Conservation (phyloP, 192 early-diverging fungal genomes). For the Gamsiella multidivaricata region DNA sequence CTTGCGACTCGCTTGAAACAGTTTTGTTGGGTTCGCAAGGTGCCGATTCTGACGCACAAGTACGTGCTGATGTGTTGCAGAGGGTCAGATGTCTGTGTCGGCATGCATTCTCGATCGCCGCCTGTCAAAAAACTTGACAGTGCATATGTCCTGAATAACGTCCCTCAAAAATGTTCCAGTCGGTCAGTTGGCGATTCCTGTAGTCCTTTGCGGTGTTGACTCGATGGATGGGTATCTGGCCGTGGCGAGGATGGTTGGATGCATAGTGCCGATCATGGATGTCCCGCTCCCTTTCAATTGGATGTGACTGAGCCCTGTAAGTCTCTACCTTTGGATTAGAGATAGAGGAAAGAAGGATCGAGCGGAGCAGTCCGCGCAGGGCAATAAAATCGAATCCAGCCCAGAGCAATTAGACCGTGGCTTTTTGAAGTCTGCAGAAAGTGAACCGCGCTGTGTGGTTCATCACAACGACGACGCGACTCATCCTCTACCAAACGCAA, state of each 20-base stretch:
- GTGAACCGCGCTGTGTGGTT: too few relatives aligned
- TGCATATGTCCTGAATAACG: too few relatives aligned
- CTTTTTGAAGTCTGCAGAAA: too few relatives aligned
- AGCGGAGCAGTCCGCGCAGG: neutral
- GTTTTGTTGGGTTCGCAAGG: too few relatives aligned
- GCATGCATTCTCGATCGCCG: neutral
- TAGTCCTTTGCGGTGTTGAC: neutral
- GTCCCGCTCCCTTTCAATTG: neutral
- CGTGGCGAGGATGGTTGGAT: constrained; percentile 5
- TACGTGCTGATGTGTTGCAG: neutral
- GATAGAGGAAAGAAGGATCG: constrained; percentile 49
- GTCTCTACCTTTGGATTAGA: constrained; percentile 49
- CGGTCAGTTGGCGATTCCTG: neutral
- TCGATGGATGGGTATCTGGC: constrained; percentile 8
- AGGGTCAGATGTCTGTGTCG: constrained; percentile 35
- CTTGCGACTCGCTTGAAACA: constrained; percentile 15
- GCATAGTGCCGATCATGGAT: constrained; percentile 13
- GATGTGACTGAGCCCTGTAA: constrained; percentile 44
- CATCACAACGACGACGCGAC: neutral
- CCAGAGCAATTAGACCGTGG: neutral
- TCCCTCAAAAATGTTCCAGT: too few relatives aligned
- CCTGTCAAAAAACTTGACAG: too few relatives aligned
- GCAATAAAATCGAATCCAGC: constrained; percentile 14
- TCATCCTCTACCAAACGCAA: neutral
- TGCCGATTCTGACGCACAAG: too few relatives aligned